These are phyloP conservation scores for Sphaerulina musiva DNA, from an alignment of 2,329 filamentous ascomycete genomes.

Conservation along the genomic window DNA sequence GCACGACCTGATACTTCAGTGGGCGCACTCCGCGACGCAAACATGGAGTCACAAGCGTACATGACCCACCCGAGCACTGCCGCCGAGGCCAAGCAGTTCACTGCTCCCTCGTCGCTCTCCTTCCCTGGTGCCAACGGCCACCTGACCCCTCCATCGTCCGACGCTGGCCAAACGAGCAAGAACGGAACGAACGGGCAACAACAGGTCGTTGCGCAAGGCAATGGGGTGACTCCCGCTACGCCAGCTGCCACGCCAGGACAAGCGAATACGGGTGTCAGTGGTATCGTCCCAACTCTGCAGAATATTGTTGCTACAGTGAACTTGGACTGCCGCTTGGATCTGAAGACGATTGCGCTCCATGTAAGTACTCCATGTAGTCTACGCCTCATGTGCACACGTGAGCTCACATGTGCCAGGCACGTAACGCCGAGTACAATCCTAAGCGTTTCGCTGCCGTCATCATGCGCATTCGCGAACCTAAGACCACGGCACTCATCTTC, in stretches of 20 bases:
- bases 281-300: conserved; percentile 24
- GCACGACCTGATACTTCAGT: neutral
- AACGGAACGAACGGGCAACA: conserved; percentile 45
- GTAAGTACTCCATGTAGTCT: neutral
- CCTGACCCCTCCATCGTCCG: conserved; percentile 70
- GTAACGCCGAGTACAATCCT: conserved; percentile 97
- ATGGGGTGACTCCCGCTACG: conserved; percentile 80
- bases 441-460: conserved; percentile 58
- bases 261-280: conserved; percentile 50
- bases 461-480: conserved; percentile 98
- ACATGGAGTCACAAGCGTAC: conserved; percentile 65
- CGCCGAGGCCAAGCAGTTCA: conserved; percentile 91
- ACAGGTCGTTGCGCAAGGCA: conserved; percentile 43
- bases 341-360: conserved; percentile 98
- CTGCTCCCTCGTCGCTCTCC: conserved; percentile 82
- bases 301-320: conserved; percentile 79
- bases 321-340: conserved; percentile 88
- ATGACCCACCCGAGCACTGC: conserved; percentile 88
- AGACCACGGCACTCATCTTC: conserved; percentile 97
- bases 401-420: conserved; percentile 28
- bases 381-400: neutral
- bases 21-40: conserved; percentile 27
- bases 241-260: conserved; percentile 87
- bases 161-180: conserved; percentile 54
- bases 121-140: conserved; percentile 74